Percentiles rank a stretch among this genome's conserved stretches.
phyloP scores from a whole-genome alignment of 2,329 filamentous ascomycete genomes.

The Alternaria burnsii region DNA sequence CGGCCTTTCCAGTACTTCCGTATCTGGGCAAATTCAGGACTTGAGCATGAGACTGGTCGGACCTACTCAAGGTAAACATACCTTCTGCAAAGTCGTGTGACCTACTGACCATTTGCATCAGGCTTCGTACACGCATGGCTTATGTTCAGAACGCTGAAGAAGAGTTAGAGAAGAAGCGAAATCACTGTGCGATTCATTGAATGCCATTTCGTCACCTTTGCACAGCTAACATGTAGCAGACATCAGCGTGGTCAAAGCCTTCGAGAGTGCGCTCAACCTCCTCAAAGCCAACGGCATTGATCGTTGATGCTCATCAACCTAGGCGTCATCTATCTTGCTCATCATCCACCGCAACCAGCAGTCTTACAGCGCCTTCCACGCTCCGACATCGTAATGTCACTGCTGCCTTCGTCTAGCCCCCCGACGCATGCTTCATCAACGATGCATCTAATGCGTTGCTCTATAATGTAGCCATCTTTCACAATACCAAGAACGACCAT shows the following conservation, averaged over 20 bases:
- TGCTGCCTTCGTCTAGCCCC: neutral
- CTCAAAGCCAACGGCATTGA: conserved; percentile 42
- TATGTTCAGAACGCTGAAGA: conserved; percentile 79
- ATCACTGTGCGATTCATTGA: conserved; percentile 72
- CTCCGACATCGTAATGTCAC: neutral
- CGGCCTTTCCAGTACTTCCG: conserved; percentile 73
- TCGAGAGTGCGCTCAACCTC: conserved; percentile 59
- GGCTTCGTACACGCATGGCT: conserved; percentile 79
- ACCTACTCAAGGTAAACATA: conserved; percentile 73
- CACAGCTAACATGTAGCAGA: conserved; percentile 42
- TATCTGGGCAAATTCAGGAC: conserved; percentile 78
- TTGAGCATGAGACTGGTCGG: conserved; percentile 76
- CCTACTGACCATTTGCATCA: conserved; percentile 42
- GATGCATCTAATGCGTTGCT: conserved; percentile 29
- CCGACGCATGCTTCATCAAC: conserved; percentile 8
- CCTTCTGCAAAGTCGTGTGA: neutral
- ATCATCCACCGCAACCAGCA: conserved; percentile 16
- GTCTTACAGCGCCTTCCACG: neutral
- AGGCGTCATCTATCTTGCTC: conserved; percentile 35
- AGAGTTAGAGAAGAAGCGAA: conserved; percentile 74
- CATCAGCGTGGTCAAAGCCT: conserved; percentile 57
- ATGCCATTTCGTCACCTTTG: neutral
- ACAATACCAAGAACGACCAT: neutral
- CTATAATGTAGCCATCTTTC: conserved; percentile 20
- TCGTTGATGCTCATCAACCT: conserved; percentile 38